Evolutionary conservation across 2,329 filamentous ascomycete species (phyloP).

Genomic region (Diaporthe vexans): DNA sequence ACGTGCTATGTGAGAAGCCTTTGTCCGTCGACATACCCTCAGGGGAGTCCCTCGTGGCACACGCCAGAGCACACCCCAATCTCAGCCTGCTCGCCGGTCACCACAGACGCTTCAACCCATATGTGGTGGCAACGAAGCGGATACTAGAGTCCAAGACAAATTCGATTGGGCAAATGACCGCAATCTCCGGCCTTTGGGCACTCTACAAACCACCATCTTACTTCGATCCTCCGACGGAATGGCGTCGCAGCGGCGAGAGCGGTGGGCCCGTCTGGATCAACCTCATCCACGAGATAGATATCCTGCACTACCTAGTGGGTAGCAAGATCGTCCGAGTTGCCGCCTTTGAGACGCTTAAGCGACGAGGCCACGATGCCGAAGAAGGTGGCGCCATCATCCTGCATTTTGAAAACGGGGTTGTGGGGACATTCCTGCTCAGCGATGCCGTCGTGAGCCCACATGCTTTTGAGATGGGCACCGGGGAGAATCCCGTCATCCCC

Average conservation of each 20-base stretch:
- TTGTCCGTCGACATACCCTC: conserved; percentile 58
- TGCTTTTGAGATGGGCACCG: conserved; percentile 70
- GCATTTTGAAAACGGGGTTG: conserved; percentile 65
- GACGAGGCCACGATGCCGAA: conserved; percentile 63
- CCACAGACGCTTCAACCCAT: conserved; percentile 72
- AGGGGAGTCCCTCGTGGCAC: conserved; percentile 51
- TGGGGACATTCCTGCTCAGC: conserved; percentile 69
- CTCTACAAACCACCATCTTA: conserved; percentile 65
- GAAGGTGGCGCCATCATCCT: conserved; percentile 69
- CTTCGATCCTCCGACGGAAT: conserved; percentile 62
- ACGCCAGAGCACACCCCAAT: conserved; percentile 45
- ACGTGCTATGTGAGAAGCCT: conserved; percentile 71
- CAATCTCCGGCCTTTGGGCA: conserved; percentile 69
- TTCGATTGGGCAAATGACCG: conserved; percentile 61
- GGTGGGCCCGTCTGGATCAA: conserved; percentile 70
- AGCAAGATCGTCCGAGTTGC: conserved; percentile 62
- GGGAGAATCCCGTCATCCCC: conserved; percentile 69
- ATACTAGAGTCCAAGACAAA: conserved; percentile 52
- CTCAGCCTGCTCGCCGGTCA: conserved; percentile 69
- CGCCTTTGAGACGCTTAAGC: conserved; percentile 61
- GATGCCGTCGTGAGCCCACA: conserved; percentile 66
- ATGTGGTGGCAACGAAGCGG: conserved; percentile 63
- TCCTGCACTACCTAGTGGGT: conserved; percentile 69
- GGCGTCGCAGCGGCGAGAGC: conserved; percentile 56
- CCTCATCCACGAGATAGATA: conserved; percentile 72